Percentiles rank a stretch among this genome's conserved stretches.
Conservation (phyloP, 331 rosid species). For the Ulmus americana region DNA sequence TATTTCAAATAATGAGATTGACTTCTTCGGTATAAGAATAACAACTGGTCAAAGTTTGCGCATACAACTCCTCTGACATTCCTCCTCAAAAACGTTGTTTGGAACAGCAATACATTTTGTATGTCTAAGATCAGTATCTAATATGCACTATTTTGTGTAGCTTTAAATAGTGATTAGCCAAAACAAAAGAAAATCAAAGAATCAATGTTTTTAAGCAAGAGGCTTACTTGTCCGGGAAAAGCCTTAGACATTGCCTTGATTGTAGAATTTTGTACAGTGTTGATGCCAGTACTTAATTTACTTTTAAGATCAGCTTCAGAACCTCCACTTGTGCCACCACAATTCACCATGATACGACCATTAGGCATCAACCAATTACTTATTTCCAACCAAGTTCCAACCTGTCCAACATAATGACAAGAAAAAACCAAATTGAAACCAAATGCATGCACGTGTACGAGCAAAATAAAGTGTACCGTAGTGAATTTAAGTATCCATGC, state of each 20-base stretch:
- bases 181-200: conserved; percentile 2
- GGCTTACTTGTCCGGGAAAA: conserved; percentile 73
- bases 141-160: not conserved
- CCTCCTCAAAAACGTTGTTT: not conserved
- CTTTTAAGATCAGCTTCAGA: conserved; percentile 25
- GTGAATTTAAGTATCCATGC: not conserved
- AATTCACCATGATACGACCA: conserved; percentile 88
- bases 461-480: not conserved
- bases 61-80: not conserved
- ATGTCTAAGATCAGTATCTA: not conserved
- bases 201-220: conserved; percentile 17
- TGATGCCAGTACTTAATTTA: conserved; percentile 37
- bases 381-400: conserved; percentile 62
- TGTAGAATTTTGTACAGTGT: conserved; percentile 44
- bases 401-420: conserved; percentile 35
- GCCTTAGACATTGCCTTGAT: conserved; percentile 60
- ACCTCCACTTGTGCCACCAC: conserved; percentile 62
- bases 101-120: not conserved
- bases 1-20: conserved; percentile 23
- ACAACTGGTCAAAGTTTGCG: not conserved
- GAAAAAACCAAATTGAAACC: conserved; percentile 5
- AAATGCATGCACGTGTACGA: not conserved
- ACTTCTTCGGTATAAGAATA: conserved; percentile 8
- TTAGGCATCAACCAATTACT: conserved; percentile 50
- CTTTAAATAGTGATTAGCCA: not conserved